Conservation (phyloP, 768 basidiomycete species). For the Amanita pseudoporphyria region DNA sequence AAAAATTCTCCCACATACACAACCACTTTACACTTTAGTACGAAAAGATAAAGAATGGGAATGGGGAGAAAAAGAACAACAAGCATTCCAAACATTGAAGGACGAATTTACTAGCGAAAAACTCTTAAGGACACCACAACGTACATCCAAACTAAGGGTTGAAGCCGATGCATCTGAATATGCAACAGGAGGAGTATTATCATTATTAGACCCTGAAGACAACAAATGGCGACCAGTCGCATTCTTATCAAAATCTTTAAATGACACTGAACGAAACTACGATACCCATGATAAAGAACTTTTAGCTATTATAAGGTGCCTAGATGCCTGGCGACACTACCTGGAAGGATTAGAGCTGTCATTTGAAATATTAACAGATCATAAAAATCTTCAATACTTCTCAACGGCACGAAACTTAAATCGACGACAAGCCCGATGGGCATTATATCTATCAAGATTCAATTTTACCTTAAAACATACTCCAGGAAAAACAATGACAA, state of each 20-base stretch:
- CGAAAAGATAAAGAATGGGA: neutral
- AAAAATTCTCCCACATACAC: neutral
- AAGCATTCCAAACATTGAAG: neutral
- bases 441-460: no score
- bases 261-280: neutral
- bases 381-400: slow-evolving; percentile 10
- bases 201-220: neutral
- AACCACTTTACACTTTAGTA: neutral
- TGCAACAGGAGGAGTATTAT: neutral
- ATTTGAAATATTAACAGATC: slow-evolving; percentile 9
- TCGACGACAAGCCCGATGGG: neutral
- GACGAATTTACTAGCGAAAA: neutral
- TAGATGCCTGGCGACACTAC: no score
- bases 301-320: no score
- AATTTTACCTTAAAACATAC: no score
- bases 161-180: no score
- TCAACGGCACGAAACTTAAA: neutral
- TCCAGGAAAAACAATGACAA: no score
- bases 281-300: no score
- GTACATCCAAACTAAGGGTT: neutral
- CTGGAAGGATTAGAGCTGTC: neutral
- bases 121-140: neutral
- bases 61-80: neutral
- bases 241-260: neutral
- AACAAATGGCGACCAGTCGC: neutral